Conservation (phyloP, 1,139 yeast species). For the Suhomyces chickasaworum region DNA sequence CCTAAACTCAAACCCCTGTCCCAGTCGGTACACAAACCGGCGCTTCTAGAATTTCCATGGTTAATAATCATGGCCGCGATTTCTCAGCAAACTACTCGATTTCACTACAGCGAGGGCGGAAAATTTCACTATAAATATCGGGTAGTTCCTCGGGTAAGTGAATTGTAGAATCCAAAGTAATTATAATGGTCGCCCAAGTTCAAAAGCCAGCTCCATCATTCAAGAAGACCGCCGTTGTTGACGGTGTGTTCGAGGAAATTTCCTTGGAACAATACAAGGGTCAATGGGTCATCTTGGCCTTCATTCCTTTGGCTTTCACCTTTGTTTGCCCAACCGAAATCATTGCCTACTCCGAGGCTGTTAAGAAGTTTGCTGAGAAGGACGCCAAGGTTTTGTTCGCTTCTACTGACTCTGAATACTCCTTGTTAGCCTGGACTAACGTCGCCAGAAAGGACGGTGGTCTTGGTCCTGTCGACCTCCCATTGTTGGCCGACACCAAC, state of each 20-base stretch:
- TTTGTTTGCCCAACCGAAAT: constrained; percentile 99
- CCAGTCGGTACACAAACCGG: constrained; percentile 3
- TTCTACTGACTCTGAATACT: constrained; percentile 97
- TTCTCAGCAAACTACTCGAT: constrained; percentile 8
- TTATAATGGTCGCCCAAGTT: constrained; percentile 79
- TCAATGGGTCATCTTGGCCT: constrained; percentile 95
- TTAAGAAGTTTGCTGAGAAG: constrained; percentile 82
- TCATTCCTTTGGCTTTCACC: constrained; percentile 98
- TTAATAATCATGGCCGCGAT: constrained; percentile 16
- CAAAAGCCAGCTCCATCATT: constrained; percentile 96
- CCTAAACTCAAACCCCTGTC: not conserved
- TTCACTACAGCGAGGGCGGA: not conserved
- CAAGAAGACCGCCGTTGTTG: constrained; percentile 95
- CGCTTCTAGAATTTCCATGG: constrained; percentile 15
- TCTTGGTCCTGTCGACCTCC: constrained; percentile 90
- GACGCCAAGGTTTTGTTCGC: constrained; percentile 91
- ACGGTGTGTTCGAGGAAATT: constrained; percentile 93
- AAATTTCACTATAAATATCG: constrained; percentile 9
- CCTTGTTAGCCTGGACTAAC: constrained; percentile 97
- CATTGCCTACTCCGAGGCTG: constrained; percentile 96
- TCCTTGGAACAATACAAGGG: constrained; percentile 95
- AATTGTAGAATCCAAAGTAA: not conserved
- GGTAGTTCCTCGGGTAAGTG: not conserved
- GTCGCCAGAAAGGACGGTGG: constrained; percentile 97
- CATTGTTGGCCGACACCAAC: constrained; percentile 95